phyloP scores from a whole-genome alignment of 1,139 yeast species.

The Meyerozyma carpophila region DNA sequence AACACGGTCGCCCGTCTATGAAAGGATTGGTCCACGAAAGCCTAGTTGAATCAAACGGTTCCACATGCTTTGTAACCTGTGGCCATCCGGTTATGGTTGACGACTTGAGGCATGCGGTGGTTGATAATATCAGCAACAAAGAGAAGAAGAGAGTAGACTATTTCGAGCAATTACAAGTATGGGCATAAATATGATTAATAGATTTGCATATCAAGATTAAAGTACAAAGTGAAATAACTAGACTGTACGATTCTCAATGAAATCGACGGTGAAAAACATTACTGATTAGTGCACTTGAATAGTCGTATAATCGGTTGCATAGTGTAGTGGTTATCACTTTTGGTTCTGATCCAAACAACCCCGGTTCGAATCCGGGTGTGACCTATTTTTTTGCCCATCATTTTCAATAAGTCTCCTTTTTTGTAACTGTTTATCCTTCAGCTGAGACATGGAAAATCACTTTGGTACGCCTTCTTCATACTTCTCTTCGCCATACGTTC shows the following conservation, averaged over 20 bases:
- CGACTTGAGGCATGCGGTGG: constrained; percentile 34
- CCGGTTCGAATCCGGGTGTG: constrained; percentile 18
- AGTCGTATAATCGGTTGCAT: constrained; percentile 3
- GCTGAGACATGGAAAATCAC: too few relatives aligned
- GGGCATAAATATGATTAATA: constrained; percentile 18
- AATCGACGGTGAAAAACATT: background rate
- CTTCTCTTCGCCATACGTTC: background rate
- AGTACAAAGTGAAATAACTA: too few relatives aligned
- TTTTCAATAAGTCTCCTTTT: background rate
- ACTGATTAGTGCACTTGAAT: background rate
- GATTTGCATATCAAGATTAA: background rate
- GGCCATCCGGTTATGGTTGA: constrained; percentile 54
- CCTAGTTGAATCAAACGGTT: constrained; percentile 23
- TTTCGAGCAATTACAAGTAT: constrained; percentile 39
- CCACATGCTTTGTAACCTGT: constrained; percentile 44
- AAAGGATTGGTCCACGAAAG: constrained; percentile 21
- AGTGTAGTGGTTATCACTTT: constrained; percentile 16
- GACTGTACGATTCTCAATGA: background rate
- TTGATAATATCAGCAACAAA: constrained; percentile 18
- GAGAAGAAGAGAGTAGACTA: constrained; percentile 37
- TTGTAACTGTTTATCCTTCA: too few relatives aligned
- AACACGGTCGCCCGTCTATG: constrained; percentile 30
- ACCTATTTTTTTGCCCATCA: constrained; percentile 8
- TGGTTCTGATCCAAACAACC: constrained; percentile 17
- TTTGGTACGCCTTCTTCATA: background rate